Conservation (phyloP, 352 stramenopile genomes). For the Globisporangium polare region DNA sequence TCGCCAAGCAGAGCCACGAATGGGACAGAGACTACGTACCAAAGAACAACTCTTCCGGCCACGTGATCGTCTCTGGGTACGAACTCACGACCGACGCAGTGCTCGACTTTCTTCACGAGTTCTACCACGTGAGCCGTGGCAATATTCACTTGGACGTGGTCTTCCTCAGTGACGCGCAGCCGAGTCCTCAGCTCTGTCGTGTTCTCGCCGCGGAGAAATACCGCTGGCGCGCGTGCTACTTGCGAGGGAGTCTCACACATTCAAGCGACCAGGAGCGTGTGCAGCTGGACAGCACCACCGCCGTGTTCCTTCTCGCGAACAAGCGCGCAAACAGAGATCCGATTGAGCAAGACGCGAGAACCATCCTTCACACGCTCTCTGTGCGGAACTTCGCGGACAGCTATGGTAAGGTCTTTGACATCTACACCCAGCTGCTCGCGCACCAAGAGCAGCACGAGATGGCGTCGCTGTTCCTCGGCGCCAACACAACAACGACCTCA, state of each 20-base stretch:
- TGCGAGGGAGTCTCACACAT: slow-evolving; percentile 47
- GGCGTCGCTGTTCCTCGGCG: slow-evolving; percentile 39
- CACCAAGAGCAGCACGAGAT: slow-evolving; percentile 44
- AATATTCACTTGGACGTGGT: slow-evolving; percentile 63
- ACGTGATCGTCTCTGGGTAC: slow-evolving; percentile 57
- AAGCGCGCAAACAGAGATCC: slow-evolving; percentile 24
- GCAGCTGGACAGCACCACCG: slow-evolving; percentile 38
- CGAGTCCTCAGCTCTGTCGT: slow-evolving; percentile 29
- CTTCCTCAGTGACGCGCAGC: slow-evolving; percentile 45
- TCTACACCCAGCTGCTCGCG: slow-evolving; percentile 55
- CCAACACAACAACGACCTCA: slow-evolving; percentile 38
- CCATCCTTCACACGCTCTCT: slow-evolving; percentile 50
- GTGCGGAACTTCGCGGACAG: slow-evolving; percentile 60
- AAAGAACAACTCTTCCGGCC: slow-evolving; percentile 37
- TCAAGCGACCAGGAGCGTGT: slow-evolving; percentile 44
- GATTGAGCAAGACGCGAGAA: slow-evolving; percentile 45
- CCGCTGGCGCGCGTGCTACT: slow-evolving; percentile 37
- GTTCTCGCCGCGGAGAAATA: slow-evolving; percentile 49
- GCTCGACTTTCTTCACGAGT: slow-evolving; percentile 66
- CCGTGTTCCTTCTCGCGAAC: slow-evolving; percentile 62
- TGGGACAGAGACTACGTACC: slow-evolving; percentile 53
- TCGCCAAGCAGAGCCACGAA: slow-evolving; percentile 52
- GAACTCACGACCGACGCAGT: slow-evolving; percentile 38
- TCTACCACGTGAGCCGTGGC: slow-evolving; percentile 61
- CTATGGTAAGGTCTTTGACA: slow-evolving; percentile 37